Conservation (phyloP, 768 basidiomycete genomes). For the Agrocybe chaxingu region DNA sequence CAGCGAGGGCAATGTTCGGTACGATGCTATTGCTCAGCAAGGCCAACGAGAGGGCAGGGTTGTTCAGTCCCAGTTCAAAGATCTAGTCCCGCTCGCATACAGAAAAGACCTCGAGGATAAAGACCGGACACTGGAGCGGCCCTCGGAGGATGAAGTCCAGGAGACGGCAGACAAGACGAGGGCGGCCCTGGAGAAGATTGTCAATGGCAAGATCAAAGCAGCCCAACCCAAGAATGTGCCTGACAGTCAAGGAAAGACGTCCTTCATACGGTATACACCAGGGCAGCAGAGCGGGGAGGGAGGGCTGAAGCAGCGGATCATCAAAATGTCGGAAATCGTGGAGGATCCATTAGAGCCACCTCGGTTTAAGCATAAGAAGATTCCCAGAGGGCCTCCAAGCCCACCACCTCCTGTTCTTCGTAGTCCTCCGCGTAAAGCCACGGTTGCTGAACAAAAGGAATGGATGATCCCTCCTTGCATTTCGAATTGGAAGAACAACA, state of each 20-base stretch:
- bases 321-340: slow-evolving; percentile 98
- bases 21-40: slow-evolving; percentile 95
- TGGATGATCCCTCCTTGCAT: slow-evolving; percentile 99
- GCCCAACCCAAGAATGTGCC: slow-evolving; percentile 96
- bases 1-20: slow-evolving; percentile 92
- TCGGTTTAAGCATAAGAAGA: slow-evolving; percentile 98
- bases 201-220: slow-evolving; percentile 95
- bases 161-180: slow-evolving; percentile 89
- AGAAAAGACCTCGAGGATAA: slow-evolving; percentile 83
- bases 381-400: slow-evolving; percentile 93
- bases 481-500: slow-evolving; percentile 99
- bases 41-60: slow-evolving; percentile 85
- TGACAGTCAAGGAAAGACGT: slow-evolving; percentile 76
- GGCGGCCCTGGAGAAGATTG: slow-evolving; percentile 88
- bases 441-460: slow-evolving; percentile 97
- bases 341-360: slow-evolving; percentile 98
- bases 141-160: slow-evolving; percentile 90
- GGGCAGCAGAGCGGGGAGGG: slow-evolving; percentile 74
- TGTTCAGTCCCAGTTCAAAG: slow-evolving; percentile 96
- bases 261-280: slow-evolving; percentile 95
- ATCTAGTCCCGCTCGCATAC: slow-evolving; percentile 88
- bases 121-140: slow-evolving; percentile 80
- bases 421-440: slow-evolving; percentile 94
- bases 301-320: slow-evolving; percentile 89
- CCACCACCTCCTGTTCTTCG: slow-evolving; percentile 95